phyloP scores from a whole-genome alignment of 2,329 filamentous ascomycete species.

The Sporothrix curviconia region DNA sequence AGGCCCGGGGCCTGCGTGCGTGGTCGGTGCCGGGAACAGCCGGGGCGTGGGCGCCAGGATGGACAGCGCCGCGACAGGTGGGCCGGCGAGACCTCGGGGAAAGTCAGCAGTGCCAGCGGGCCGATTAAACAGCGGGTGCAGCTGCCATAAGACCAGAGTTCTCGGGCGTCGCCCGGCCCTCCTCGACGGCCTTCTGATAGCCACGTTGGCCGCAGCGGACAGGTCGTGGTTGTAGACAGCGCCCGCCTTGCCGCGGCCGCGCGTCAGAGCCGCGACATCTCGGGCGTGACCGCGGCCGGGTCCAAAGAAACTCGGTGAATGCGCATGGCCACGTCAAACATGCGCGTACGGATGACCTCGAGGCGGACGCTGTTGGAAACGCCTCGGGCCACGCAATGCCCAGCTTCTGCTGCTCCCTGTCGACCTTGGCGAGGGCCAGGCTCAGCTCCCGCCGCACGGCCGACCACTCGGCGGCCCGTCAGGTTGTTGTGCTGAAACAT shows the following conservation, averaged over 20 bases:
- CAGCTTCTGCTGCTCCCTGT: conserved; percentile 18
- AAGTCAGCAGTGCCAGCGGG: conserved; percentile 70
- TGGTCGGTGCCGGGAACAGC: conserved; percentile 72
- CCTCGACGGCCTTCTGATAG: conserved; percentile 25
- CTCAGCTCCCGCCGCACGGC: conserved; percentile 64
- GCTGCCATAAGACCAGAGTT: conserved; percentile 46
- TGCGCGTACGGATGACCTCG: conserved; percentile 80
- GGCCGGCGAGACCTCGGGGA: conserved; percentile 75
- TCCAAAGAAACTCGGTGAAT: conserved; percentile 82
- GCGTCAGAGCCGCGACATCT: conserved; percentile 12
- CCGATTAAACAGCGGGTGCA: conserved; percentile 75
- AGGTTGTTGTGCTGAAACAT: conserved; percentile 71
- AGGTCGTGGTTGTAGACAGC: conserved; percentile 47
- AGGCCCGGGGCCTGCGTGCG: conserved; percentile 67
- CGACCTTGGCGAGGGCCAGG: conserved; percentile 38
- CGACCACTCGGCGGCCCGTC: conserved; percentile 65
- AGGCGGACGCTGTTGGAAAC: conserved; percentile 59
- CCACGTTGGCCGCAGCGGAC: conserved; percentile 44
- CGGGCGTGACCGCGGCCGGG: conserved; percentile 34
- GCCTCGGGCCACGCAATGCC: conserved; percentile 29
- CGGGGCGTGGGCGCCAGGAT: conserved; percentile 65
- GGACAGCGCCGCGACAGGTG: conserved; percentile 73
- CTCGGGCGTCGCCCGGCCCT: conserved; percentile 26
- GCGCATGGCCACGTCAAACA: conserved; percentile 77
- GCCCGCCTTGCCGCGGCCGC: conserved; percentile 25